phyloP scores from a whole-genome alignment of 176 grass and related monocot genomes.

The Panicum miliaceum region DNA sequence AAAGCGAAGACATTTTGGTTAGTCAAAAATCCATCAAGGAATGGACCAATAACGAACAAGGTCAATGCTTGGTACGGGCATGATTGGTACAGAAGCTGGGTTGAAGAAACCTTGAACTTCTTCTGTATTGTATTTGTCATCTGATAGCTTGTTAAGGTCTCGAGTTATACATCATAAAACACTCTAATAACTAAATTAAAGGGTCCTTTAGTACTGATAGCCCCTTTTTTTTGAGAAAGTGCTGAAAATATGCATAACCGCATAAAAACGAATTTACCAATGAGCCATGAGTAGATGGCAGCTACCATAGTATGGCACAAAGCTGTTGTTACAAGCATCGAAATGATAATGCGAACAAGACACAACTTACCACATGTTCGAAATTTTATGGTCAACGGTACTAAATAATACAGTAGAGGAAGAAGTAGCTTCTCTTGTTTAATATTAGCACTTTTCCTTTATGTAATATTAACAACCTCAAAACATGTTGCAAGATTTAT shows the following conservation, averaged over 20 bases:
- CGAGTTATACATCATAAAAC: slow-evolving; percentile 33
- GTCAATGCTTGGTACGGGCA: slow-evolving; percentile 96
- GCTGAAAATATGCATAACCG: not conserved
- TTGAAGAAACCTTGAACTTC: slow-evolving; percentile 99
- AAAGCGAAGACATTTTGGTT: slow-evolving; percentile 95
- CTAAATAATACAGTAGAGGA: slow-evolving; percentile 19
- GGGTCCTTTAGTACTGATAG: not conserved
- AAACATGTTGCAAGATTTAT: not conserved
- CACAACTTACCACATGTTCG: not conserved
- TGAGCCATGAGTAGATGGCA: not conserved
- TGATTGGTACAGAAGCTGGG: slow-evolving; percentile 94
- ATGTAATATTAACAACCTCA: slow-evolving; percentile 18
- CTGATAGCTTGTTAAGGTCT: slow-evolving; percentile 79
- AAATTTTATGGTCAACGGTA: slow-evolving; percentile 4
- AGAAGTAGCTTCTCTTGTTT: not conserved
- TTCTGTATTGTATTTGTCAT: slow-evolving; percentile 99
- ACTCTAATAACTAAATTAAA: slow-evolving; percentile 9
- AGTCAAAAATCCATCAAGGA: slow-evolving; percentile 94
- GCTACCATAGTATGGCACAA: not conserved
- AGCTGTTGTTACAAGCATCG: not conserved
- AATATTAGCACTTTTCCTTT: not conserved
- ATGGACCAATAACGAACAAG: slow-evolving; percentile 75
- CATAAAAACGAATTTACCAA: not conserved
- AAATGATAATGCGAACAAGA: not conserved
- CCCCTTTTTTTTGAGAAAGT: not conserved